Evolutionary conservation across 1,139 yeast species (phyloP).

Genomic region (Magnusiomyces magnusii): DNA sequence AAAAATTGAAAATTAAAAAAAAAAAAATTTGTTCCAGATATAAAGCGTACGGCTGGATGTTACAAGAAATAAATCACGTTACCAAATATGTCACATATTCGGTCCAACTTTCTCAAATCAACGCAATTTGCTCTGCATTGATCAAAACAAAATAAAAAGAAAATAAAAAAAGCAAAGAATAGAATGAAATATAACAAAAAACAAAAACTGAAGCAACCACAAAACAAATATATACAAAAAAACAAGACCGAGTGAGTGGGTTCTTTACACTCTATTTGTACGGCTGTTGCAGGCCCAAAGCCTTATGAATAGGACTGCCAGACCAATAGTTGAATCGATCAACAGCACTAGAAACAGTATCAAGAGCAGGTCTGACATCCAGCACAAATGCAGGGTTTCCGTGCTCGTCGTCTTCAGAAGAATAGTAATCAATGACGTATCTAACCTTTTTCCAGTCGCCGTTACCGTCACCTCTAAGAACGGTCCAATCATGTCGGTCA

Average conservation of each 20-base stretch:
- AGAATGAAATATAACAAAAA: neutral
- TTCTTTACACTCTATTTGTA: slow-evolving; percentile 4
- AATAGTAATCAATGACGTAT: slow-evolving; percentile 90
- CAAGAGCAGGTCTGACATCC: slow-evolving; percentile 95
- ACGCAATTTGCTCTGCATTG: too few species aligned
- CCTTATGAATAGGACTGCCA: slow-evolving; percentile 40
- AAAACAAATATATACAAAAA: neutral
- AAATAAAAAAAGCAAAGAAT: too few species aligned
- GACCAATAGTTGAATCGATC: slow-evolving; percentile 59
- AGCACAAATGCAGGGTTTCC: slow-evolving; percentile 82
- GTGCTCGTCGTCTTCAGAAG: slow-evolving; percentile 84
- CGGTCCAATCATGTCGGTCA: slow-evolving; percentile 99
- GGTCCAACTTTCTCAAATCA: too few species aligned
- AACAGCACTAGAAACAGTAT: slow-evolving; percentile 49
- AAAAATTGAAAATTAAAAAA: too few species aligned
- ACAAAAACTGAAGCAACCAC: neutral
- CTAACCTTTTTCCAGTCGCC: slow-evolving; percentile 57
- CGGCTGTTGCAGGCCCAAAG: slow-evolving; percentile 35
- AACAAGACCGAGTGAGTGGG: neutral
- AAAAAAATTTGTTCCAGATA: too few species aligned
- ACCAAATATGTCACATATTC: too few species aligned
- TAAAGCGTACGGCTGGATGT: too few species aligned
- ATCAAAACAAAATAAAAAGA: neutral
- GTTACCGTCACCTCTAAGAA: slow-evolving; percentile 50
- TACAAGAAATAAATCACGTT: too few species aligned